Conservation (phyloP, 352 stramenopile species). For the Globisporangium perplexum region DNA sequence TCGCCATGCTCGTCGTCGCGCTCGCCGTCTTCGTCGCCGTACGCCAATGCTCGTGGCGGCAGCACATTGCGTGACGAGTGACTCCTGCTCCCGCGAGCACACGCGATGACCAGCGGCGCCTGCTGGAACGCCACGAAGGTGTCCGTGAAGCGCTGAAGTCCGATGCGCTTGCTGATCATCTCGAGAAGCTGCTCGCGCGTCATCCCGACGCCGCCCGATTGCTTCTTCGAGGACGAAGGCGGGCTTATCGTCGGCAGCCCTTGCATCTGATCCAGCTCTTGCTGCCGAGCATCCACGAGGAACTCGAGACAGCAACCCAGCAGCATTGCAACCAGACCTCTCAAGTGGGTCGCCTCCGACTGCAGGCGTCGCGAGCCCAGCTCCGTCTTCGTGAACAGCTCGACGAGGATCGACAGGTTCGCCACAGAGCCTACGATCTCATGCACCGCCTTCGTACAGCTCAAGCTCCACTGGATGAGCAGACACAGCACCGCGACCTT, state of each 20-base stretch:
- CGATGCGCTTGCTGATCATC: conserved; percentile 60
- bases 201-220: conserved; percentile 11
- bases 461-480: conserved; percentile 55
- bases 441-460: conserved; percentile 46
- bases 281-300: conserved; percentile 17
- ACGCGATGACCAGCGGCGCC: conserved; percentile 35
- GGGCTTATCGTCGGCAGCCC: background rate
- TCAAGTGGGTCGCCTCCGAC: conserved; percentile 27
- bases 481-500: conserved; percentile 44
- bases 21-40: conserved; percentile 18
- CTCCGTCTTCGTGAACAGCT: conserved; percentile 16
- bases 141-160: conserved; percentile 61
- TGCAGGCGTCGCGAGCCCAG: conserved; percentile 9
- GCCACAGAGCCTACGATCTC: conserved; percentile 54
- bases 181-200: conserved; percentile 59
- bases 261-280: conserved; percentile 5
- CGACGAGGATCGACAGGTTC: conserved; percentile 51
- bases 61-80: conserved; percentile 37
- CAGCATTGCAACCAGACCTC: conserved; percentile 42
- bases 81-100: conserved; percentile 28
- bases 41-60: conserved; percentile 17
- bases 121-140: conserved; percentile 66
- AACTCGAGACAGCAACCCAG: conserved; percentile 58
- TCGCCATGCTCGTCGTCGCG: conserved; percentile 11
- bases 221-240: background rate